Conservation (phyloP, 1,284 basidiomycete genomes). For the Cryptococcus amylolentus region DNA sequence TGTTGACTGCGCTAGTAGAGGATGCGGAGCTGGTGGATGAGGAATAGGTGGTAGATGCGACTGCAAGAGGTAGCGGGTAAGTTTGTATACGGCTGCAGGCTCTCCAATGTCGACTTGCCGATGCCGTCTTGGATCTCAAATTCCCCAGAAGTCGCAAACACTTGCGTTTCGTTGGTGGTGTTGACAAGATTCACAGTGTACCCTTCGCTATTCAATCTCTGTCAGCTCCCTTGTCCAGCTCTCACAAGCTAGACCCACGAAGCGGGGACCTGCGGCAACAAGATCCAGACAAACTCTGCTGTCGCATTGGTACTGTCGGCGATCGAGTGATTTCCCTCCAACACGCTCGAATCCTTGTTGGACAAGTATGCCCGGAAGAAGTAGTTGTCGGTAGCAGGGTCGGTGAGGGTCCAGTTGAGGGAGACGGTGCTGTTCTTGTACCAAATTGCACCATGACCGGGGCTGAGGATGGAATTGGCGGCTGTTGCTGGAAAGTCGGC, state of each 20-base stretch:
- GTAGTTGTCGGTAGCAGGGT: conserved; percentile 31
- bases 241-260: conserved; percentile 13
- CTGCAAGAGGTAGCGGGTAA: background rate
- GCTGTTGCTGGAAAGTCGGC: conserved; percentile 21
- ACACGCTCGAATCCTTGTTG: conserved; percentile 28
- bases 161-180: conserved; percentile 49
- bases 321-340: conserved; percentile 34
- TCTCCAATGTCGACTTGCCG: conserved; percentile 20
- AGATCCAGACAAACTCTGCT: conserved; percentile 26
- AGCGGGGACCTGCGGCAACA: conserved; percentile 25
- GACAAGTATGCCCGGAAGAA: conserved; percentile 38
- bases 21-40: conserved; percentile 1
- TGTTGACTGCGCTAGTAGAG: conserved; percentile 6
- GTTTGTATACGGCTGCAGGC: background rate
- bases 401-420: conserved; percentile 41
- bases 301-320: conserved; percentile 40
- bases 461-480: conserved; percentile 35
- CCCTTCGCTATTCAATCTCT: conserved; percentile 19
- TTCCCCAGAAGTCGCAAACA: conserved; percentile 51
- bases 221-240: background rate
- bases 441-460: conserved; percentile 34
- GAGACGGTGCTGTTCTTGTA: conserved; percentile 45
- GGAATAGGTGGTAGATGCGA: conserved; percentile 11
- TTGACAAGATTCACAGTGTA: conserved; percentile 55
- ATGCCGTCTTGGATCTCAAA: conserved; percentile 49